Conservation (phyloP, 2,329 filamentous ascomycete species). For the Penicillium sp. region DNA sequence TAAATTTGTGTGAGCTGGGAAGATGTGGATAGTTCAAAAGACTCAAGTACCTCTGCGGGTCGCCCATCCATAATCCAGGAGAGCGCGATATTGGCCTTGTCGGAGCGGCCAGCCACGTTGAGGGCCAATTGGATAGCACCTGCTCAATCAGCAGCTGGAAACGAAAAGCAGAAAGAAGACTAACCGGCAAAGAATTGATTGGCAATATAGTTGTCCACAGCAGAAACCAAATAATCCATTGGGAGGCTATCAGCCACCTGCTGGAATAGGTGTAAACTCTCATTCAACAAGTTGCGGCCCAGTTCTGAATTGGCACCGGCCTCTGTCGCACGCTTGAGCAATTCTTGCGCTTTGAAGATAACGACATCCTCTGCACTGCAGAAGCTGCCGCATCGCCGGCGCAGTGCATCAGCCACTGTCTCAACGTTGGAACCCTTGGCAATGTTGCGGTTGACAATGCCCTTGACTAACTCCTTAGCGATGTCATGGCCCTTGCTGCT, state of each 20-base stretch:
- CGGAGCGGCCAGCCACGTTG: slow-evolving; percentile 76
- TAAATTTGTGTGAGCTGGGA: slow-evolving; percentile 14
- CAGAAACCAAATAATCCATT: slow-evolving; percentile 73
- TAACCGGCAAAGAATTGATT: slow-evolving; percentile 82
- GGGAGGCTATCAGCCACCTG: slow-evolving; percentile 82
- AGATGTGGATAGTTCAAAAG: neutral
- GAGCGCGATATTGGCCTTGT: slow-evolving; percentile 81
- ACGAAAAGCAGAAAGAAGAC: slow-evolving; percentile 20
- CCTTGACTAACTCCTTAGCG: slow-evolving; percentile 91
- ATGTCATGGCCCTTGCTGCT: slow-evolving; percentile 76
- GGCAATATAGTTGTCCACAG: slow-evolving; percentile 73
- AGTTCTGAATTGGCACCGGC: slow-evolving; percentile 70
- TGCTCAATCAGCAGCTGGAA: slow-evolving; percentile 21
- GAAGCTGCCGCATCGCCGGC: slow-evolving; percentile 91
- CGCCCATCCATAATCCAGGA: slow-evolving; percentile 84
- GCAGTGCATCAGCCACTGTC: slow-evolving; percentile 90
- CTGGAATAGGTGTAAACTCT: slow-evolving; percentile 83
- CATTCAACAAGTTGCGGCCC: slow-evolving; percentile 76
- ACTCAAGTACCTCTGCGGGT: slow-evolving; percentile 53
- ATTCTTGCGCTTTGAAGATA: slow-evolving; percentile 97
- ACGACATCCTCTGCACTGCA: slow-evolving; percentile 96
- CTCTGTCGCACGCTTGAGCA: slow-evolving; percentile 83
- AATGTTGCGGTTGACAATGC: slow-evolving; percentile 97
- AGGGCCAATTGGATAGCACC: slow-evolving; percentile 84
- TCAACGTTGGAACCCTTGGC: slow-evolving; percentile 96